A percentile compares a stretch with the other conserved stretches of the same genome.
Evolutionary conservation across 2,329 filamentous ascomycete species (phyloP).

Genomic region (Neurospora crassa): DNA sequence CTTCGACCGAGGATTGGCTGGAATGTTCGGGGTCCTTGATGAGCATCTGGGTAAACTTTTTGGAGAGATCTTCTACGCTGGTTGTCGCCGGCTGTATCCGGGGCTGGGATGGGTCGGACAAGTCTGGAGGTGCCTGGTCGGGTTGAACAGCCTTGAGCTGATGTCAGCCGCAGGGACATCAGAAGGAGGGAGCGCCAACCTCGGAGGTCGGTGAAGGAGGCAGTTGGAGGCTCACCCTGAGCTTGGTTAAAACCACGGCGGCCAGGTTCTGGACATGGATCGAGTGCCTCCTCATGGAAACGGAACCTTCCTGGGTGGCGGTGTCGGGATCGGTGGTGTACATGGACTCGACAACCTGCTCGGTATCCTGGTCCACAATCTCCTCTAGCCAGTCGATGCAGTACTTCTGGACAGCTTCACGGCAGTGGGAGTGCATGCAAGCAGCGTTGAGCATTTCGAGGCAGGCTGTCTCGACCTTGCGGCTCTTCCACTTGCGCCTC

Average conservation of each 20-base stretch:
- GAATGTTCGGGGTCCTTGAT: constrained; percentile 46
- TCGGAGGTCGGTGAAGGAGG: constrained; percentile 17
- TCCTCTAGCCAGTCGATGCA: constrained; percentile 83
- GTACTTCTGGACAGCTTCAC: constrained; percentile 75
- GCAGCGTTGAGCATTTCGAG: constrained; percentile 87
- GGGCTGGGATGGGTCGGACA: constrained; percentile 28
- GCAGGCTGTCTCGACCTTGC: constrained; percentile 76
- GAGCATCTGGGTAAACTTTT: constrained; percentile 58
- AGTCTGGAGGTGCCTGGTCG: constrained; percentile 22
- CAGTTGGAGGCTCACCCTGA: constrained; percentile 46
- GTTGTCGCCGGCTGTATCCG: constrained; percentile 45
- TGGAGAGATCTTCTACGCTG: constrained; percentile 56
- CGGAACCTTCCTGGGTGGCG: constrained; percentile 50
- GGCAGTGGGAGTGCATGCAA: constrained; percentile 74
- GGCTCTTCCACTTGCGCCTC: constrained; percentile 71
- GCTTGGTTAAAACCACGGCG: constrained; percentile 67
- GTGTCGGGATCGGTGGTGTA: constrained; percentile 43
- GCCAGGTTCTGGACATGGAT: constrained; percentile 55
- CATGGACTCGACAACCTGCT: constrained; percentile 40
- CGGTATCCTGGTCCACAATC: constrained; percentile 63
- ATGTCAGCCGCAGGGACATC: constrained; percentile 33
- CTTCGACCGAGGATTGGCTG: constrained; percentile 71
- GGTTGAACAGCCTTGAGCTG: constrained; percentile 45
- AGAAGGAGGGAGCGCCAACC: not conserved
- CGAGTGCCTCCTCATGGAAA: constrained; percentile 51